Conservation (phyloP, 2,329 filamentous ascomycete species). For the Ophiostoma angusticollis region DNA sequence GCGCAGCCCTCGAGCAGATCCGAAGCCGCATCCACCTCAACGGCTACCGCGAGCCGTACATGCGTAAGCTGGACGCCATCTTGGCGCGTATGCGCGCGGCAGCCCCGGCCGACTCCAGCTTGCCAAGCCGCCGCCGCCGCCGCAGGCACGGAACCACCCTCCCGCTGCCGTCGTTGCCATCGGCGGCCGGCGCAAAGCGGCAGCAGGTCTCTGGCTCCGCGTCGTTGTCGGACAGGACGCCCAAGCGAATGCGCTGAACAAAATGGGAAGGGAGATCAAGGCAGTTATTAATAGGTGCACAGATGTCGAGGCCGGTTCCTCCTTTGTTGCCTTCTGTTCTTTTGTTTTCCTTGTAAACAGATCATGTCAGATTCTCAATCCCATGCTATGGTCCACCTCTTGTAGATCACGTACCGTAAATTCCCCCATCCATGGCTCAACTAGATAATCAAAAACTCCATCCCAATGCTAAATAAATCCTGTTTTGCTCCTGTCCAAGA, state of each 20-base stretch:
- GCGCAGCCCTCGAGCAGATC: slow-evolving; percentile 25
- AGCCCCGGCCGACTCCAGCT: background rate
- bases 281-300: too few species aligned
- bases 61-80: slow-evolving; percentile 9
- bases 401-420: too few species aligned
- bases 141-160: background rate
- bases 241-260: slow-evolving; percentile 8
- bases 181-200: slow-evolving; percentile 5
- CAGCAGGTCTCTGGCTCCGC: slow-evolving; percentile 1
- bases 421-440: too few species aligned
- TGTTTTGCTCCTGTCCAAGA: too few species aligned
- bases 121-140: background rate
- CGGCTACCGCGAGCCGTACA: slow-evolving; percentile 13
- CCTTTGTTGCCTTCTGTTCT: background rate
- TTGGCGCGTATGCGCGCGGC: slow-evolving; percentile 8
- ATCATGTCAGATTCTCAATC: too few species aligned
- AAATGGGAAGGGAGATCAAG: too few species aligned
- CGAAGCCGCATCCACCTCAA: slow-evolving; percentile 12
- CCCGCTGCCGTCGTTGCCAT: background rate
- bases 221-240: slow-evolving; percentile 1
- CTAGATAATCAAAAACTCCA: too few species aligned
- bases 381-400: too few species aligned
- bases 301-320: background rate
- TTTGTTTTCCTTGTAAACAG: background rate
- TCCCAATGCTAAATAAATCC: background rate